Percentiles rank a stretch among this genome's conserved stretches.
These are phyloP conservation scores for Coemansia sp. DNA, from an alignment of 192 early-diverging fungal genomes.

Conservation along the genomic window DNA sequence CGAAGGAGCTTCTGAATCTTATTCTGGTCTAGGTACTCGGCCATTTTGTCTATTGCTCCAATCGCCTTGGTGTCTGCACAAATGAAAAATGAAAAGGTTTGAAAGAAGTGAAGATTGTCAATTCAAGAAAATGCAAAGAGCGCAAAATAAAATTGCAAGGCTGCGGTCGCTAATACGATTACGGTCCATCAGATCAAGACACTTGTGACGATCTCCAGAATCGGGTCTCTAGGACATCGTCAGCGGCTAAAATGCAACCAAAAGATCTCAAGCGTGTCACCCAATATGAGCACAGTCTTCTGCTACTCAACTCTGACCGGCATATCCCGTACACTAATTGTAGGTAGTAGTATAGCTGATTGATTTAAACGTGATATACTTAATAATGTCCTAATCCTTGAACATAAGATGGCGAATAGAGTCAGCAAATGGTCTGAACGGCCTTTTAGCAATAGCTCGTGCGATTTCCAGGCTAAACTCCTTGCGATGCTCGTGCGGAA, in stretches of 20 bases:
- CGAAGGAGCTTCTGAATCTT: conserved; percentile 48
- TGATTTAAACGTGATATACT: too few species aligned
- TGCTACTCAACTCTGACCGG: too few species aligned
- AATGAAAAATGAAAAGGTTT: not conserved
- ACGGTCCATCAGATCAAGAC: not conserved
- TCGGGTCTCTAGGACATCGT: too few species aligned
- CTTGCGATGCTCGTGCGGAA: not conserved
- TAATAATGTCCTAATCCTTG: not conserved
- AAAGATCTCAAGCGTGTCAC: too few species aligned
- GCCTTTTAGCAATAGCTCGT: not conserved
- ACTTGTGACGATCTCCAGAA: too few species aligned
- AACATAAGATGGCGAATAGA: not conserved
- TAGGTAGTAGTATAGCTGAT: too few species aligned
- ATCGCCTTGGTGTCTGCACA: not conserved
- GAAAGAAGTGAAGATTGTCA: not conserved
- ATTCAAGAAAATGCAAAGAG: not conserved
- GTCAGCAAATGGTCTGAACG: not conserved
- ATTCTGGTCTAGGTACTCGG: conserved; percentile 45
- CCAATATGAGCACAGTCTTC: too few species aligned
- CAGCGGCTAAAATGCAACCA: too few species aligned
- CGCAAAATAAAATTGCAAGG: not conserved
- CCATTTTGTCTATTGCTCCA: conserved; percentile 14
- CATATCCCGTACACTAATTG: too few species aligned
- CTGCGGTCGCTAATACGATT: not conserved
- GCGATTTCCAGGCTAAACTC: not conserved